phyloP scores from a whole-genome alignment of 2,329 filamentous ascomycete genomes.

The Trichophyton mentagrophytes region DNA sequence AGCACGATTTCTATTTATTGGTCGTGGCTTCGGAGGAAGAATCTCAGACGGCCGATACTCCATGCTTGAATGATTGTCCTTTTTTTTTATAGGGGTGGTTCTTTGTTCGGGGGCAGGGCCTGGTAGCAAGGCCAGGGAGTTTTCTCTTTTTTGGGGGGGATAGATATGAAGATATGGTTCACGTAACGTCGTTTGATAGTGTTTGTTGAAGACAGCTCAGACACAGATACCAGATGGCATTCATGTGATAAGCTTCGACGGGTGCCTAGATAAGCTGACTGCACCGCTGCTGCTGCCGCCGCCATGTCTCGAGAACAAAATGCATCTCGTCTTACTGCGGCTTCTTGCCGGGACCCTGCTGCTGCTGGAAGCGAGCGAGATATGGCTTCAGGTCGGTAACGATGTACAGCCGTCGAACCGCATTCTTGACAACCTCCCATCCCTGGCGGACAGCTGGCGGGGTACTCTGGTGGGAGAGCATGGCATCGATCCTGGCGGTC shows the following conservation, averaged over 20 bases:
- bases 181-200: not conserved
- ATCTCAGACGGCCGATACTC: not conserved
- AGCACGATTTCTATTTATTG: not conserved
- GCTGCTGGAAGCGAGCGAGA: conserved; percentile 35
- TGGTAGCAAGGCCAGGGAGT: not conserved
- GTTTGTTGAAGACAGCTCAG: not conserved
- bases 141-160: not conserved
- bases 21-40: not conserved
- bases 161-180: not conserved
- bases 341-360: conserved; percentile 32
- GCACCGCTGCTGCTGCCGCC: too few relatives aligned
- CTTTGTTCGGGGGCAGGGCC: not conserved
- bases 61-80: not conserved
- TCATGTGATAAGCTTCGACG: not conserved
- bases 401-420: conserved; percentile 61
- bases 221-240: not conserved
- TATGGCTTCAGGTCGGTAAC: conserved; percentile 68
- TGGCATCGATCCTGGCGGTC: conserved; percentile 62
- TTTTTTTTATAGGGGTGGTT: not conserved
- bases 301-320: not conserved
- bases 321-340: conserved; percentile 29
- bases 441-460: conserved; percentile 65
- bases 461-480: conserved; percentile 74
- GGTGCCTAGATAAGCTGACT: not conserved
- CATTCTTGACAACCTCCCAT: conserved; percentile 68